Percentiles rank a stretch among this genome's conserved stretches.
Conservation (phyloP, 192 early-diverging fungal genomes). For the Mortierella alpina region DNA sequence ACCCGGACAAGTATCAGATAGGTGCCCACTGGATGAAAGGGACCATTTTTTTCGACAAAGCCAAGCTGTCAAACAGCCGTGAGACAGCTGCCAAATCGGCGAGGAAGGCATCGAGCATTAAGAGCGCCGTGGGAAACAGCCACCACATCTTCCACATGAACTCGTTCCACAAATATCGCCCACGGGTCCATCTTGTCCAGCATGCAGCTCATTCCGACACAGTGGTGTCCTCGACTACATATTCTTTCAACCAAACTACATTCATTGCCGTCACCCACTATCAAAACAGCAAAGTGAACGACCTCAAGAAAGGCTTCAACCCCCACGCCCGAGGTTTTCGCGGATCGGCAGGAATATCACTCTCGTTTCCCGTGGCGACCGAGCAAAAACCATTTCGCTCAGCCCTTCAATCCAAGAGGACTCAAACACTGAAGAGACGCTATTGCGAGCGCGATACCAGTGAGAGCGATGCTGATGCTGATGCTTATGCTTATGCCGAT, state of each 20-base stretch:
- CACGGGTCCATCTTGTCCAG: slow-evolving; percentile 61
- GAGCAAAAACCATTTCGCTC: background rate
- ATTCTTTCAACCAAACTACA: slow-evolving; percentile 56
- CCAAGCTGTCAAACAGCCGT: slow-evolving; percentile 62
- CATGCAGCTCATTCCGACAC: slow-evolving; percentile 9
- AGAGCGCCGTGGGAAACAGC: background rate
- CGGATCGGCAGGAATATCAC: background rate
- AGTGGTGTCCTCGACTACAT: slow-evolving; percentile 19
- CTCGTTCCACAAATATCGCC: slow-evolving; percentile 65
- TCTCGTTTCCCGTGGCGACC: background rate
- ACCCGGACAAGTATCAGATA: slow-evolving; percentile 34
- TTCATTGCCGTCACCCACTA: slow-evolving; percentile 75
- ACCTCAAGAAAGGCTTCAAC: slow-evolving; percentile 66
- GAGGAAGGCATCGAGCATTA: background rate
- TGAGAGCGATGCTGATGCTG: no score
- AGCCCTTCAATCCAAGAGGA: background rate
- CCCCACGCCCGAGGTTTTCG: slow-evolving; percentile 74
- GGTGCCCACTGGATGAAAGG: slow-evolving; percentile 57
- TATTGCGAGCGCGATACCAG: no score
- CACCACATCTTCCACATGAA: slow-evolving; percentile 40
- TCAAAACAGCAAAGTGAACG: slow-evolving; percentile 66
- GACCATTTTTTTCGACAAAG: slow-evolving; percentile 57
- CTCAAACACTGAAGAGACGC: background rate
- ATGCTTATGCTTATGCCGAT: background rate
- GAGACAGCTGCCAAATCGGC: background rate